Base-by-base conservation (phyloP, 345 rosid genomes). In the Eucalyptus sp. region DNA sequence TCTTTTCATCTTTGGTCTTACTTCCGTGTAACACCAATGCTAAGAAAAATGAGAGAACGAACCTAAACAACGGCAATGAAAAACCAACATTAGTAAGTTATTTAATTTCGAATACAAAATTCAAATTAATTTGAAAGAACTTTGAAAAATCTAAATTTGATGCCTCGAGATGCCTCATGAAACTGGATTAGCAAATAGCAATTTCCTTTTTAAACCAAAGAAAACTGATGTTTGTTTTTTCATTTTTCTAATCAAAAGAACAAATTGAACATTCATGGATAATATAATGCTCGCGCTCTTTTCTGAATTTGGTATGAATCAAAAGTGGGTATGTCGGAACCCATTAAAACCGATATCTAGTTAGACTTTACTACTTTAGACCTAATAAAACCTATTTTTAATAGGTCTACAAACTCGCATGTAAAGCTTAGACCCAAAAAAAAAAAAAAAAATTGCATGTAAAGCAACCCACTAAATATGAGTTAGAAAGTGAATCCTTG, bases 111-210 rank as follows among this genome's bases (percentile, higher is more conserved):
- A 27, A 31, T 64, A 64, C 37, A 64, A n/a, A 29, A n/a, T 64
- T 14, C 18, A 29, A 29, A 64, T n/a, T 64, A 20, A 64, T n/a
- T 37, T 14, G n/a, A 13, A 20, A 14, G 76, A 64, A 64, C 18
- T 5, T 13, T 4, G 10, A 14, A 64, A 64, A 2, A n/a, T n/a
- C 18, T 64, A n/a, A 64, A 64, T 64, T 14, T 7, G 18, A n/a
- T 64, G 37, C 18, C 37, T 64, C 1, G 2, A 1, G n/a, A n/a
- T n/a, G n/a, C n/a, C n/a, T n/a, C 7, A 64, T 1, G 37, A n/a
- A 64, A 64, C 76, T 13, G 5, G 37, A 64, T n/a, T 0, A n/a
- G 31, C 7, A 27, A 60, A 60, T 60, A 60, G 31, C 7, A 60
- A 60, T 60, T 12, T 60, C 31, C 31, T 60, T 60, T 4, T 60